These are phyloP conservation scores for Plasmodium cynomolgi DNA, from an alignment of 169 alveolate genomes.

Conservation along the genomic window DNA sequence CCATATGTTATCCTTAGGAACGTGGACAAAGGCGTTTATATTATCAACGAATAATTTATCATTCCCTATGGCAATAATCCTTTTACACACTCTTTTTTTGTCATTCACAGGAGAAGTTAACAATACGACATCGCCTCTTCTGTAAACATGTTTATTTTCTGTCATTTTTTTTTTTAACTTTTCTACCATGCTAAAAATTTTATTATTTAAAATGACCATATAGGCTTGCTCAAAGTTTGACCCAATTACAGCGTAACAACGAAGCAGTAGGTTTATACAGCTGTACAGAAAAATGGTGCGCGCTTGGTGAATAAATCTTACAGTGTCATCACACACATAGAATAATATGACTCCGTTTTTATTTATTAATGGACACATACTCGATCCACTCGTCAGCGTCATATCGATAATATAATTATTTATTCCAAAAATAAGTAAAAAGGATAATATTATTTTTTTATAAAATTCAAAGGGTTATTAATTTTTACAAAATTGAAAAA, in stretches of 20 bases:
- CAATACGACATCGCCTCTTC: conserved; percentile 68
- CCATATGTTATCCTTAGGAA: conserved; percentile 63
- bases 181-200: conserved; percentile 3
- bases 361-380: conserved; percentile 74
- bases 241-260: not conserved
- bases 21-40: conserved; percentile 32
- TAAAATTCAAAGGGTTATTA: conserved; percentile 31
- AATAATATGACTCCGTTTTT: conserved; percentile 72
- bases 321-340: conserved; percentile 56
- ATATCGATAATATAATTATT: conserved; percentile 69
- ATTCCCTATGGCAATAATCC: conserved; percentile 71
- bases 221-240: not conserved
- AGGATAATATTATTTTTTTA: conserved; percentile 38
- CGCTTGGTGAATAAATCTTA: conserved; percentile 19
- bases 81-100: conserved; percentile 72
- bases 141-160: conserved; percentile 21
- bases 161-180: not conserved
- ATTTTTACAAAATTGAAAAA: conserved; percentile 11
- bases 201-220: not conserved
- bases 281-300: conserved; percentile 3
- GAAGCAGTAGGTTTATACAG: conserved; percentile 13
- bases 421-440: conserved; percentile 42
- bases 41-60: conserved; percentile 61
- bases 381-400: conserved; percentile 77
- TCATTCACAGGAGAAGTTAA: conserved; percentile 68